Evolutionary conservation across 2,329 filamentous ascomycete genomes (phyloP).

Genomic region (Clonostachys rosea): DNA sequence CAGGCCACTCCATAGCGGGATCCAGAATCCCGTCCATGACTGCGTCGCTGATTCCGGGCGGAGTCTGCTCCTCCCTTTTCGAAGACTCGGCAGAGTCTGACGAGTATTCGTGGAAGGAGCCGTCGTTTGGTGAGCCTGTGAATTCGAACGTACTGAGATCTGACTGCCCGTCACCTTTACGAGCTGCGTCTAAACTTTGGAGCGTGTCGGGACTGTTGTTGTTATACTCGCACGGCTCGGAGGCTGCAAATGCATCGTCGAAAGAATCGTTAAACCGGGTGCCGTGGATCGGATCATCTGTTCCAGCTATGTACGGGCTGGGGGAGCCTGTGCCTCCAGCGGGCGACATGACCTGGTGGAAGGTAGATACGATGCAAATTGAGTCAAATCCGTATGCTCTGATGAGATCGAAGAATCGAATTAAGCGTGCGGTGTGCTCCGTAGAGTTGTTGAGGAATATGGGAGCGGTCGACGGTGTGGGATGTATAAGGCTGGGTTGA

Average conservation of each 20-base stretch:
- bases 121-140: conserved; percentile 3
- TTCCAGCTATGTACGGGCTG: conserved; percentile 5
- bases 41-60: background rate
- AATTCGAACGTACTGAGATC: background rate
- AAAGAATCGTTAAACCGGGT: conserved; percentile 2
- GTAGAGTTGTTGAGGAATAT: no score
- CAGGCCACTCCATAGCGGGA: background rate
- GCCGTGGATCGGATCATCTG: conserved; percentile 1
- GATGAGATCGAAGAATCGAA: no score
- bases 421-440: no score
- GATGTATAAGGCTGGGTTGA: no score
- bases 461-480: no score
- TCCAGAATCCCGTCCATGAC: conserved; percentile 1
- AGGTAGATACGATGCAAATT: no score
- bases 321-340: conserved; percentile 3
- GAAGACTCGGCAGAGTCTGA: conserved; percentile 5
- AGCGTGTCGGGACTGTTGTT: conserved; percentile 6
- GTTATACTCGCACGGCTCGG: conserved; percentile 1
- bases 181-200: conserved; percentile 2
- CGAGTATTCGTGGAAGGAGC: conserved; percentile 5
- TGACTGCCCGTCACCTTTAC: background rate
- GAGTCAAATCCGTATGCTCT: no score
- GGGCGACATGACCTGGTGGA: conserved; percentile 1
- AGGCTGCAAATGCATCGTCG: conserved; percentile 2
- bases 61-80: conserved; percentile 1